Base-by-base conservation (phyloP, 192 early-diverging fungal species). In the Coemansia sp. region DNA sequence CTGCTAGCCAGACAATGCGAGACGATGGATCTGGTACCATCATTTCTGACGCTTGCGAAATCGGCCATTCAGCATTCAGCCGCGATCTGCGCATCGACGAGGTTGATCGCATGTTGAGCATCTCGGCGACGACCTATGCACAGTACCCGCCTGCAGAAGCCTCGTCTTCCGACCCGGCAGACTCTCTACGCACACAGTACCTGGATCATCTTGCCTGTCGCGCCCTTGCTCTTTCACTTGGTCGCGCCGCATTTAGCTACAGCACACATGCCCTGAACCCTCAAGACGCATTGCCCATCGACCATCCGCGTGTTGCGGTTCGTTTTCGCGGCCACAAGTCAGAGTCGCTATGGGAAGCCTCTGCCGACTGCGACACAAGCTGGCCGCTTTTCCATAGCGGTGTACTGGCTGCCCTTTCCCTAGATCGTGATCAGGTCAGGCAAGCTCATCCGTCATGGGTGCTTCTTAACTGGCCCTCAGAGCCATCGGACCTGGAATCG, bases 371-470 rank as follows among this genome's bases (percentile, higher is more conserved):
- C 14, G 87, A 83, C 25, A 34, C 87, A 18, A 83, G 86, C 60
- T 96, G 94, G 94, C 89, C 94, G 3, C 78, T 88, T 20, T 97
- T 97, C 64, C 94, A 97, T 72, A 89, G 90, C 58, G 96, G 94
- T 3, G 94, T 93, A 1, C 87, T 92, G 20, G 83, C 87, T 1
- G 94, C 88, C 5, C 80, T 96, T 5, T 76, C 87, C 4, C 85
- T 96, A 10, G 82, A 85, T 6, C 73, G 83, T 0, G 76, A 82
- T 18, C 83, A 85, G 64, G 67, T 67, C 25, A 67, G 70, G 5
- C 76, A 73, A 5, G 85, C 90, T 4, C 86, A 86, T 29, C 83
- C 86, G 4, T 87, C 89, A 14, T 97, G 96, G 96, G 90, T 97
- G 56, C 72, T 87, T 8, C 88, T 89, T 66, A 92, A 93, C 61